phyloP scores from a whole-genome alignment of 2,329 filamentous ascomycete species.

The Xylaria sp. region DNA sequence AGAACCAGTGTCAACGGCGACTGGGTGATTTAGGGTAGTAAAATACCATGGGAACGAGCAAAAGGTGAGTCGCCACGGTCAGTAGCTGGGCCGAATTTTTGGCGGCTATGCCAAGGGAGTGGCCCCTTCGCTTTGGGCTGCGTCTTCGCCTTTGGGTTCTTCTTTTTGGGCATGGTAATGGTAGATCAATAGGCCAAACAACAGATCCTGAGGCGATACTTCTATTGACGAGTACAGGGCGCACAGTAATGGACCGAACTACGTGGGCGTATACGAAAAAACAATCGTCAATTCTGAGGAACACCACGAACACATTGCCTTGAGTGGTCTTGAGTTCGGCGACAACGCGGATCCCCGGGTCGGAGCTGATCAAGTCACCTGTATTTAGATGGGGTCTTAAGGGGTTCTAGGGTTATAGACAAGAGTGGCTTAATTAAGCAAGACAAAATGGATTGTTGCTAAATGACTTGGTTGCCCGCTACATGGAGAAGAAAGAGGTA shows the following conservation, averaged over 20 bases:
- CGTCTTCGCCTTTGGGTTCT: constrained; percentile 33
- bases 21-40: background rate
- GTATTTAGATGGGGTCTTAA: too few relatives aligned
- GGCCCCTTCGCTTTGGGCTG: constrained; percentile 35
- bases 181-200: background rate
- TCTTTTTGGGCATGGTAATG: constrained; percentile 43
- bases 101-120: constrained; percentile 29
- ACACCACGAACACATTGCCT: constrained; percentile 29
- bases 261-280: constrained; percentile 29
- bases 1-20: background rate
- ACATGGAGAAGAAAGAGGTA: background rate
- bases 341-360: background rate
- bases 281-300: constrained; percentile 5
- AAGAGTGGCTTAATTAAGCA: background rate
- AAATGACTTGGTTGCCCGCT: background rate
- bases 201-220: background rate
- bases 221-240: background rate
- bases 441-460: background rate
- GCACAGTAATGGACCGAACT: background rate
- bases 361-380: too few relatives aligned
- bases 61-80: constrained; percentile 34
- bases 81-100: constrained; percentile 20
- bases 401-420: background rate
- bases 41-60: constrained; percentile 41
- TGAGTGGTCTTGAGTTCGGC: background rate